These are phyloP conservation scores for Neophaeococcomyces mojaviensis DNA, from an alignment of 2,329 filamentous ascomycete genomes.

Conservation along the genomic window DNA sequence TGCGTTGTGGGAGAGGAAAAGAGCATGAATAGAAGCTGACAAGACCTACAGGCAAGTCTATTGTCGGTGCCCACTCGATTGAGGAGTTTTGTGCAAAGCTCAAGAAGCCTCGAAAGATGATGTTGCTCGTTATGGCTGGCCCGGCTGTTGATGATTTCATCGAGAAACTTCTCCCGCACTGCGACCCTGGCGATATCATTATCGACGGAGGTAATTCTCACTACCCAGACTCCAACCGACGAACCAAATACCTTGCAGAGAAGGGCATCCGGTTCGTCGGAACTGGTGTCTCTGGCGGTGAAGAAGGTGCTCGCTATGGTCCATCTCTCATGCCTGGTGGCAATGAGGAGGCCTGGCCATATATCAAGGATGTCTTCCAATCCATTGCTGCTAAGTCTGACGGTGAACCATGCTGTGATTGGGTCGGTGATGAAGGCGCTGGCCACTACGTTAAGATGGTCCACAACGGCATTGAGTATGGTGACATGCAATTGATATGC, in stretches of 20 bases:
- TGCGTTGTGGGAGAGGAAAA: conserved; percentile 27
- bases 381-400: conserved; percentile 96
- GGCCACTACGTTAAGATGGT: conserved; percentile 99
- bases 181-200: conserved; percentile 89
- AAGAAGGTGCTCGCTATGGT: conserved; percentile 96
- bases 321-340: conserved; percentile 98
- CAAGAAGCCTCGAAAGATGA: conserved; percentile 92
- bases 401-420: conserved; percentile 95
- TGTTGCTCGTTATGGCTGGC: conserved; percentile 98
- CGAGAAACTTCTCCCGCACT: conserved; percentile 77
- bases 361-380: conserved; percentile 99
- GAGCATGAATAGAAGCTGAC: conserved; percentile 28
- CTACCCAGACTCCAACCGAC: conserved; percentile 98
- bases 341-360: conserved; percentile 94
- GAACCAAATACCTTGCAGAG: conserved; percentile 72
- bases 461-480: conserved; percentile 99
- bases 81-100: conserved; percentile 95
- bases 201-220: conserved; percentile 99
- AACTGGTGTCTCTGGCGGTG: conserved; percentile 94
- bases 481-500: conserved; percentile 99
- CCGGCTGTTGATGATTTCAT: conserved; percentile 99
- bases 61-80: conserved; percentile 86
- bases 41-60: conserved; percentile 64
- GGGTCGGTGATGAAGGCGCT: conserved; percentile 98
- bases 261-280: conserved; percentile 97